phyloP scores from a whole-genome alignment of 164 flowering plant genomes.

The Stephania yunnanensis region DNA sequence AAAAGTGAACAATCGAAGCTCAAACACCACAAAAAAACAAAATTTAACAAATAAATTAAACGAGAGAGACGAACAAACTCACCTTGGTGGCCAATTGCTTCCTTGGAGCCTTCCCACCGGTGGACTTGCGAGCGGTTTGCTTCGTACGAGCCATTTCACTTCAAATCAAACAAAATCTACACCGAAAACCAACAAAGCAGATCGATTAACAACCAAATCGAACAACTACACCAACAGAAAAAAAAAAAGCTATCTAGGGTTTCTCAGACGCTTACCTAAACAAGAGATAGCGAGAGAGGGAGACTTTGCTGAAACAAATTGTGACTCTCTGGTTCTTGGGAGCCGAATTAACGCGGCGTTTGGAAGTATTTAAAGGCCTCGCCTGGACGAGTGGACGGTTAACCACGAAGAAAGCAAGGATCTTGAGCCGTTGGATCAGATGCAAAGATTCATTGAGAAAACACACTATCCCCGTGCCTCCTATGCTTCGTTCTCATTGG shows the following conservation, averaged over 20 bases:
- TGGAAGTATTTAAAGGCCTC: neutral
- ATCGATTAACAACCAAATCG: neutral
- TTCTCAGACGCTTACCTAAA: neutral
- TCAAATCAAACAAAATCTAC: neutral
- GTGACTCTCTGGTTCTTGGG: neutral
- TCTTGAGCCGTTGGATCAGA: neutral
- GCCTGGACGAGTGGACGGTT: neutral
- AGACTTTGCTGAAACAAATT: neutral
- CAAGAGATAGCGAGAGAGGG: neutral
- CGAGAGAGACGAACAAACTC: neutral
- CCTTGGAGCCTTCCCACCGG: constrained; percentile 38
- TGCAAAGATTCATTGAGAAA: neutral
- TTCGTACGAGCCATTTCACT: constrained; percentile 40
- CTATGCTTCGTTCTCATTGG: constrained; percentile 16
- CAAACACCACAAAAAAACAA: neutral
- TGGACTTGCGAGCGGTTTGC: constrained; percentile 39
- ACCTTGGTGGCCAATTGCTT: constrained; percentile 40
- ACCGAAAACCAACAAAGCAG: neutral
- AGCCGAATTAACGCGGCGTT: neutral
- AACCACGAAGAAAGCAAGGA: neutral
- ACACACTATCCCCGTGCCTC: constrained; percentile 17
- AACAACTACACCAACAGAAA: neutral
- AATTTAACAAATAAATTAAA: neutral
- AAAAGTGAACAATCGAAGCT: too few relatives aligned
- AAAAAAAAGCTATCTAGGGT: neutral